Percentiles rank a stretch among this genome's conserved stretches.
These are phyloP conservation scores for Carex myosuroides DNA, from an alignment of 176 grass and related monocot genomes.

Conservation along the genomic window DNA sequence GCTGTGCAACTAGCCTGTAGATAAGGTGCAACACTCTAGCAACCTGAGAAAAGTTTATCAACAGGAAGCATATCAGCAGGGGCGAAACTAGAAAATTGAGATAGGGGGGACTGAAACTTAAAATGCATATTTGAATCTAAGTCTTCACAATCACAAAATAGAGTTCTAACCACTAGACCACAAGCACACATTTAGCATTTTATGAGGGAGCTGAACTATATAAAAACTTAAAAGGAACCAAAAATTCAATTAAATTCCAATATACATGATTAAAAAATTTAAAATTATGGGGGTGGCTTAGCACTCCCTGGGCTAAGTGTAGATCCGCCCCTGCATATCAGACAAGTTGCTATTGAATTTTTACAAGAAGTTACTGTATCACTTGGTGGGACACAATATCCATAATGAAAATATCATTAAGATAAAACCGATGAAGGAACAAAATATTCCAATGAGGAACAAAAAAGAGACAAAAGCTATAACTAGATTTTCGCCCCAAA, in stretches of 20 bases:
- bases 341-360: background rate
- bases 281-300: too few species aligned
- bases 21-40: slow-evolving; percentile 92
- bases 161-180: too few species aligned
- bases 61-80: background rate
- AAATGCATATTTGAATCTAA: too few species aligned
- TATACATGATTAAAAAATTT: too few species aligned
- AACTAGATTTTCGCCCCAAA: slow-evolving; percentile 14
- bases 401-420: background rate
- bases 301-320: too few species aligned
- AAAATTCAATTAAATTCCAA: too few species aligned
- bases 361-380: background rate
- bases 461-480: background rate
- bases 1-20: slow-evolving; percentile 89
- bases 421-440: background rate
- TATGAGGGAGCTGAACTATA: too few species aligned
- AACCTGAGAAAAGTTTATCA: slow-evolving; percentile 61
- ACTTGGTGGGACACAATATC: background rate
- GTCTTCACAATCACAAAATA: too few species aligned
- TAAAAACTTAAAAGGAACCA: too few species aligned
- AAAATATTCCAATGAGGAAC: slow-evolving; percentile 8
- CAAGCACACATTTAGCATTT: too few species aligned
- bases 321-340: background rate
- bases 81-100: too few species aligned
- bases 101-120: too few species aligned